Conservation (phyloP, 352 stramenopile genomes). For the Phytophthora tentaculata region DNA sequence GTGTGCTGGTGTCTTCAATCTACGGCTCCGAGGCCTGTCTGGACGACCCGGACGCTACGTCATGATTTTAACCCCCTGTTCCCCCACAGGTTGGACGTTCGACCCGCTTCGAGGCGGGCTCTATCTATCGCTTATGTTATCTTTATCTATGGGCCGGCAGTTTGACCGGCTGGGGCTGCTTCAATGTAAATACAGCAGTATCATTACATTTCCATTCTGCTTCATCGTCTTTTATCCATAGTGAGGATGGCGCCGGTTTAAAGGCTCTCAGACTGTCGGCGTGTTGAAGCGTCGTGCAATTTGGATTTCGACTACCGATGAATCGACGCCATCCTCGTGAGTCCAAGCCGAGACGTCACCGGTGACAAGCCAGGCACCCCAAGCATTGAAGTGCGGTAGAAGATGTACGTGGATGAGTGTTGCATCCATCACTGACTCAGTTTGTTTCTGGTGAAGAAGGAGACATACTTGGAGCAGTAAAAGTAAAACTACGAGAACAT, state of each 20-base stretch:
- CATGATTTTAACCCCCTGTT: conserved; percentile 31
- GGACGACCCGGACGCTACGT: conserved; percentile 34
- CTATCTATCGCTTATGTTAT: conserved; percentile 46
- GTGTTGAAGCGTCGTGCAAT: conserved; percentile 11
- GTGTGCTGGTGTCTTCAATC: conserved; percentile 66
- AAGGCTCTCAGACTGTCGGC: too few species aligned
- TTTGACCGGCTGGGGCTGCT: conserved; percentile 38
- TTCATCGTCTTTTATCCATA: not conserved
- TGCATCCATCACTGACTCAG: not conserved
- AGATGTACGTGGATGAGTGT: not conserved
- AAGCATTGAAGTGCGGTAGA: conserved; percentile 18
- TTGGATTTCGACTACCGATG: too few species aligned
- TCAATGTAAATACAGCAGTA: conserved; percentile 48
- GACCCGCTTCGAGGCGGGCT: conserved; percentile 14
- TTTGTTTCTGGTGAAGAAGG: conserved; percentile 35
- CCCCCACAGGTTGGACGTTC: conserved; percentile 28
- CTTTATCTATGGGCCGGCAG: conserved; percentile 42
- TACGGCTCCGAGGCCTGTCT: conserved; percentile 50
- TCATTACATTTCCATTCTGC: conserved; percentile 13
- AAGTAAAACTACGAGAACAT: conserved; percentile 28
- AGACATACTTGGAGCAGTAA: conserved; percentile 35
- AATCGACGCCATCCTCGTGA: not conserved
- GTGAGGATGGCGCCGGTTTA: too few species aligned
- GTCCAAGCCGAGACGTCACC: conserved; percentile 6
- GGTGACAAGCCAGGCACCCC: not conserved